Evolutionary conservation across 1,284 basidiomycete species (phyloP).

Genomic region (Ceratobasidium sp.): DNA sequence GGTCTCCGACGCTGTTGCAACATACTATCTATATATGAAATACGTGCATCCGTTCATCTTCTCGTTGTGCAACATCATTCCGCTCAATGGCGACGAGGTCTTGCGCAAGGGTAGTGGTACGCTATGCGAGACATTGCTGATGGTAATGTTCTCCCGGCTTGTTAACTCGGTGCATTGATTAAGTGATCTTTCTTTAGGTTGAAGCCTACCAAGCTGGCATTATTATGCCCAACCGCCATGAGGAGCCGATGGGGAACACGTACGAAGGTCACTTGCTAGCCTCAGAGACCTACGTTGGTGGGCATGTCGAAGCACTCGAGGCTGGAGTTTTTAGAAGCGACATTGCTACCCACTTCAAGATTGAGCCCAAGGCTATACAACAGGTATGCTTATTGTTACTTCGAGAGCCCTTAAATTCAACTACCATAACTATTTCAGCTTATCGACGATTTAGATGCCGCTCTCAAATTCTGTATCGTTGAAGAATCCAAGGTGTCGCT

Average conservation of each 20-base stretch:
- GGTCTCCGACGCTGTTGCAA: conserved; percentile 99
- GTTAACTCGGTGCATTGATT: conserved; percentile 11
- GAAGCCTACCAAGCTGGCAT: conserved; percentile 92
- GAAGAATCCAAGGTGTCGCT: conserved; percentile 86
- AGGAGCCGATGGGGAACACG: conserved; percentile 90
- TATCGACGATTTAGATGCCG: conserved; percentile 92
- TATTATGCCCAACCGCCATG: conserved; percentile 98
- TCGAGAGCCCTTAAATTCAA: conserved; percentile 26
- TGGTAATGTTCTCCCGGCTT: conserved; percentile 67
- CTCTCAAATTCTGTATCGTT: conserved; percentile 85
- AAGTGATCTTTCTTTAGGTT: conserved; percentile 62
- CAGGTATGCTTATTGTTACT: conserved; percentile 59
- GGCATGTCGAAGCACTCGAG: conserved; percentile 98
- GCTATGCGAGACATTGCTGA: conserved; percentile 95
- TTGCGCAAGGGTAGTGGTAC: conserved; percentile 96
- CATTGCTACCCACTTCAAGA: conserved; percentile 94
- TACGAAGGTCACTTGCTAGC: conserved; percentile 95
- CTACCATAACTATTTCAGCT: conserved; percentile 62
- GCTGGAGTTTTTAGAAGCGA: conserved; percentile 98
- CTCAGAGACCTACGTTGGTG: conserved; percentile 98
- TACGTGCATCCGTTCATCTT: conserved; percentile 99
- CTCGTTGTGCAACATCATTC: conserved; percentile 99
- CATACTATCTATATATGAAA: conserved; percentile 99
- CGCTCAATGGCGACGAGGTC: conserved; percentile 95
- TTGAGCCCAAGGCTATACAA: conserved; percentile 87